These are phyloP conservation scores for Malus hybrid DNA, from an alignment of 331 rosid species.

Conservation along the genomic window DNA sequence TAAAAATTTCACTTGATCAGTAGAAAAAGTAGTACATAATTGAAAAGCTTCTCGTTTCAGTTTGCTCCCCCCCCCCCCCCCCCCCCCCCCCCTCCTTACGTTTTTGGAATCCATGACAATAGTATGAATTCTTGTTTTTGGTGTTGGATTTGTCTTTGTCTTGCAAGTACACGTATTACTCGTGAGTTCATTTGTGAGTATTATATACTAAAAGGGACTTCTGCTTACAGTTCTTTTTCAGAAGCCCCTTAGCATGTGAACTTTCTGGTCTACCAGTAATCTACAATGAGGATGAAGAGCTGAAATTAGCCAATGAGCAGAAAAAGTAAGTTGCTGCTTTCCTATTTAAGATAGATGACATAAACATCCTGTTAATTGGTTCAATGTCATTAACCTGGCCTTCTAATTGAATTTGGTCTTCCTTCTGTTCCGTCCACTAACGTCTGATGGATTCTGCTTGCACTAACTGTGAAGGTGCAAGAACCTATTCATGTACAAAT, in stretches of 20 bases:
- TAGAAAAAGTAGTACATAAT: not conserved
- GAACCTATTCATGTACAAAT: not conserved
- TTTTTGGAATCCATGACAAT: not conserved
- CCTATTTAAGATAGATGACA: not conserved
- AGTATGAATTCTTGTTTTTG: not conserved
- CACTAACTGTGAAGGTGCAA: not conserved
- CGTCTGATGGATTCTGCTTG: not conserved
- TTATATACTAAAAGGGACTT: conserved; percentile 3
- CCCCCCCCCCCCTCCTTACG: not conserved
- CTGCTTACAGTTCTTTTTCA: conserved; percentile 63
- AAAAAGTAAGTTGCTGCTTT: conserved; percentile 52
- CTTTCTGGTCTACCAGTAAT: conserved; percentile 62
- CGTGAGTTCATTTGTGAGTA: not conserved
- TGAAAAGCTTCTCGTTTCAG: not conserved
- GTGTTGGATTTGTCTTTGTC: not conserved
- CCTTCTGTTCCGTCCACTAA: not conserved
- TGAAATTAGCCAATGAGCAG: conserved; percentile 37
- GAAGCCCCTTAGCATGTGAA: conserved; percentile 67
- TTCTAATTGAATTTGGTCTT: not conserved
- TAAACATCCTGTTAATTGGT: not conserved
- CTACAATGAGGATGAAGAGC: conserved; percentile 35
- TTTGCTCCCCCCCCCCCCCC: not conserved
- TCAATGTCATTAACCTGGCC: not conserved
- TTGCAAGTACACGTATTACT: not conserved
- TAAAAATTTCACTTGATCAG: not conserved